Evolutionary conservation across 176 grass and related monocot genomes (phyloP).

Genomic region (Typha latifolia): DNA sequence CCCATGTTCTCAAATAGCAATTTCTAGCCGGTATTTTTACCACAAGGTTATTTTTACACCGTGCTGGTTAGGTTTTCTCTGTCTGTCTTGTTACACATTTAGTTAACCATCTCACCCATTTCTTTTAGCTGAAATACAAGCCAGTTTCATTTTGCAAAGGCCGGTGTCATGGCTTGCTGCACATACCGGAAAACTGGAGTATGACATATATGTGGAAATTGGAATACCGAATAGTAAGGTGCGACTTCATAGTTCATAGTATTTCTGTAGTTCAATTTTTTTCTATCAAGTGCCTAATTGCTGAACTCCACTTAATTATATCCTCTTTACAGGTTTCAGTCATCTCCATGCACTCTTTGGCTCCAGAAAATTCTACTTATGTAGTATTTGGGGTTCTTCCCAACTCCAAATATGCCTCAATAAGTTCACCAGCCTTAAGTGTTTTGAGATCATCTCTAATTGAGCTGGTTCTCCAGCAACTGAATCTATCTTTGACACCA

Average conservation of each 20-base stretch:
- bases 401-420: constrained; percentile 49
- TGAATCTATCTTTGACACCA: constrained; percentile 57
- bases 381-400: constrained; percentile 74
- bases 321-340: constrained; percentile 43
- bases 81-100: too few relatives aligned
- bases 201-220: constrained; percentile 71
- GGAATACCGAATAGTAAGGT: constrained; percentile 80
- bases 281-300: not conserved
- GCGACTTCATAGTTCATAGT: not conserved
- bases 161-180: constrained; percentile 43
- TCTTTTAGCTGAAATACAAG: constrained; percentile 36
- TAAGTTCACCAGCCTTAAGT: constrained; percentile 61
- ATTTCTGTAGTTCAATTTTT: not conserved
- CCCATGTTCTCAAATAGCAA: too few relatives aligned
- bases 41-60: too few relatives aligned
- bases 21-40: too few relatives aligned
- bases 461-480: constrained; percentile 49
- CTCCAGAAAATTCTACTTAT: constrained; percentile 46
- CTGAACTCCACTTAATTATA: not conserved
- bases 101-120: not conserved
- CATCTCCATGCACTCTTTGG: constrained; percentile 38
- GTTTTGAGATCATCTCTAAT: constrained; percentile 66
- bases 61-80: too few relatives aligned
- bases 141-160: constrained; percentile 15
- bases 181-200: constrained; percentile 42